phyloP scores from a whole-genome alignment of 2,329 filamentous ascomycete species.

The Fusarium algeriense region DNA sequence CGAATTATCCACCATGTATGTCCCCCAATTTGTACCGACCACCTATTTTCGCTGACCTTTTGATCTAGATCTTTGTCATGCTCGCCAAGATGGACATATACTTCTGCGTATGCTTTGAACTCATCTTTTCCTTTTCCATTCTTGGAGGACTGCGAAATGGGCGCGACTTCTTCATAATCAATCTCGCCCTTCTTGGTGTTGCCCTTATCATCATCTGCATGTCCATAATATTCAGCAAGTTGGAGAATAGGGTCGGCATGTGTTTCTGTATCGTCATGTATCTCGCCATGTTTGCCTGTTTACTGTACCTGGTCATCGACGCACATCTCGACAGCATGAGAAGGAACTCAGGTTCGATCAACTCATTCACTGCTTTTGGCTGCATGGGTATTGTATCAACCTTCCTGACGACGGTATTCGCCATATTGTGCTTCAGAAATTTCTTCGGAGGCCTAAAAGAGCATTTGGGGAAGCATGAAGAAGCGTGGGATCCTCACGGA shows the following conservation, averaged over 20 bases:
- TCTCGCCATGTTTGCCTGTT: not conserved
- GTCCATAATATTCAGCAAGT: constrained; percentile 7
- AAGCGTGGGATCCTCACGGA: not conserved
- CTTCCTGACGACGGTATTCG: not conserved
- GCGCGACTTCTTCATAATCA: not conserved
- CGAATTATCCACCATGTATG: constrained; percentile 1
- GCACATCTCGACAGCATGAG: not conserved
- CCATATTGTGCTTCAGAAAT: not conserved
- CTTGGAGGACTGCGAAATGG: not conserved
- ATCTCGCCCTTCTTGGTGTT: not conserved
- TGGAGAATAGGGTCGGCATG: constrained; percentile 6
- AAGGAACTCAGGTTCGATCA: accelerated
- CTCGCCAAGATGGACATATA: constrained; percentile 9
- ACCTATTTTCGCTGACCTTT: not conserved
- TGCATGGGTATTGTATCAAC: not conserved
- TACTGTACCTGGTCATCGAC: not conserved
- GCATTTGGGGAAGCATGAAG: constrained; percentile 2
- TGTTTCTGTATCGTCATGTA: not conserved
- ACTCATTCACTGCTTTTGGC: not conserved
- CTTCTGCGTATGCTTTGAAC: constrained; percentile 6
- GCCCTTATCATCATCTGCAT: not conserved
- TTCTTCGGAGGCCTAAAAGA: constrained; percentile 10
- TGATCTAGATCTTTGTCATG: constrained; percentile 4
- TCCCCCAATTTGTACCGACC: accelerated
- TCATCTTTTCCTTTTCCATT: not conserved